These are phyloP conservation scores for Catharanthus roseus DNA, from an alignment of 257 asterid genomes.

Conservation along the genomic window DNA sequence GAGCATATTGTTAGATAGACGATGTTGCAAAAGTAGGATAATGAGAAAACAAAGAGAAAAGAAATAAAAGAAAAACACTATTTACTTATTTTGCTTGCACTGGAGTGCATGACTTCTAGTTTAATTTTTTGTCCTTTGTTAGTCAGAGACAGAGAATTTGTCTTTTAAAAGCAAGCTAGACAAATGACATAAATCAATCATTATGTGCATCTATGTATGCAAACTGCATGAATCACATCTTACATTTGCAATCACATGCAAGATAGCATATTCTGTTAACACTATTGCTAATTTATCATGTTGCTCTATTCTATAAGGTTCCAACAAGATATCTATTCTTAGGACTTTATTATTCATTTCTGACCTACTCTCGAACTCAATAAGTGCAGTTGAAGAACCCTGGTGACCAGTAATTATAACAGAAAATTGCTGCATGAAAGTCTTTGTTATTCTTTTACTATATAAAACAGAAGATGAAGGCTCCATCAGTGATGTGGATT, in stretches of 20 bases:
- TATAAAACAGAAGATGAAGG: too few relatives aligned
- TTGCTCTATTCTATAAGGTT: constrained; percentile 21
- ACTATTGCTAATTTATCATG: constrained; percentile 22
- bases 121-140: background rate
- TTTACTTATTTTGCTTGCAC: background rate
- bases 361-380: constrained; percentile 33
- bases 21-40: background rate
- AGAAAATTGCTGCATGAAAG: constrained; percentile 26
- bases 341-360: constrained; percentile 28
- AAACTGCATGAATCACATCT: background rate
- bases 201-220: background rate
- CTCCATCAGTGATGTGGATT: too few relatives aligned
- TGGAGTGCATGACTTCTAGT: background rate
- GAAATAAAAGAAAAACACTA: background rate
- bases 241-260: too few relatives aligned
- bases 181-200: background rate
- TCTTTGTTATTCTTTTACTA: constrained; percentile 21
- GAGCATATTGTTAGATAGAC: constrained; percentile 14
- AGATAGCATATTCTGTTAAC: too few relatives aligned
- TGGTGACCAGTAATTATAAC: constrained; percentile 23
- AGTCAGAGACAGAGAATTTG: too few relatives aligned
- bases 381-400: constrained; percentile 24
- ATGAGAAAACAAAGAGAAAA: constrained; percentile 5
- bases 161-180: background rate
- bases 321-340: constrained; percentile 18